These are phyloP conservation scores for Triglochin maritima DNA, from an alignment of 106 monocot genomes.

Conservation along the genomic window DNA sequence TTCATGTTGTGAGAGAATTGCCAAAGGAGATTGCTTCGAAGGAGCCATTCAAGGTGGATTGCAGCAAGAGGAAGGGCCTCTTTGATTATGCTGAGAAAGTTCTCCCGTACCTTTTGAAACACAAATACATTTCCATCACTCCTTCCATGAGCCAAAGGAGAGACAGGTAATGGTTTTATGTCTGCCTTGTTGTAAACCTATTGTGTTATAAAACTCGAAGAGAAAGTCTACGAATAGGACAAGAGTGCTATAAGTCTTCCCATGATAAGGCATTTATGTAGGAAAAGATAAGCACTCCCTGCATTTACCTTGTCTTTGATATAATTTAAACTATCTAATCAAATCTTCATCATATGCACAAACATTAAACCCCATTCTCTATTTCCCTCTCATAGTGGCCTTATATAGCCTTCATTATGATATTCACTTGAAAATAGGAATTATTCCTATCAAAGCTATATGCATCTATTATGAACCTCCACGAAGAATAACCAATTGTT, in stretches of 20 bases:
- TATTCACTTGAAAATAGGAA: too few relatives aligned
- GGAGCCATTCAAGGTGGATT: slow-evolving; percentile 74
- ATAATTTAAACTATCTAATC: background rate
- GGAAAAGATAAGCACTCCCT: too few relatives aligned
- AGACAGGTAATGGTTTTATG: slow-evolving; percentile 53
- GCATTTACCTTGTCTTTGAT: too few relatives aligned
- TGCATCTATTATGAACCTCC: too few relatives aligned
- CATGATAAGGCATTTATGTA: too few relatives aligned
- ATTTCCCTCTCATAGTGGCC: background rate
- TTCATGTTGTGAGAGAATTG: slow-evolving; percentile 56
- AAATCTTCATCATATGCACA: background rate
- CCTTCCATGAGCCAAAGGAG: slow-evolving; percentile 95
- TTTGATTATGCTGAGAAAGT: slow-evolving; percentile 80
- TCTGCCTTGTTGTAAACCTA: background rate
- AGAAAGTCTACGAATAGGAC: too few relatives aligned
- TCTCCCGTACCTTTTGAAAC: slow-evolving; percentile 60
- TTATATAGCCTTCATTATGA: background rate
- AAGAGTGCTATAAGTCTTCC: too few relatives aligned
- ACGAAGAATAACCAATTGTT: too few relatives aligned
- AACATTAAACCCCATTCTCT: background rate
- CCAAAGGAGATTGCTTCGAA: slow-evolving; percentile 47
- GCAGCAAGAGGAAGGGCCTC: slow-evolving; percentile 81
- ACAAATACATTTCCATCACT: slow-evolving; percentile 68
- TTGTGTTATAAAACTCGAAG: background rate
- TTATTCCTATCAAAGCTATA: too few relatives aligned